Conservation (phyloP, 2,329 filamentous ascomycete species). For the Cucurbitaria berberidis region DNA sequence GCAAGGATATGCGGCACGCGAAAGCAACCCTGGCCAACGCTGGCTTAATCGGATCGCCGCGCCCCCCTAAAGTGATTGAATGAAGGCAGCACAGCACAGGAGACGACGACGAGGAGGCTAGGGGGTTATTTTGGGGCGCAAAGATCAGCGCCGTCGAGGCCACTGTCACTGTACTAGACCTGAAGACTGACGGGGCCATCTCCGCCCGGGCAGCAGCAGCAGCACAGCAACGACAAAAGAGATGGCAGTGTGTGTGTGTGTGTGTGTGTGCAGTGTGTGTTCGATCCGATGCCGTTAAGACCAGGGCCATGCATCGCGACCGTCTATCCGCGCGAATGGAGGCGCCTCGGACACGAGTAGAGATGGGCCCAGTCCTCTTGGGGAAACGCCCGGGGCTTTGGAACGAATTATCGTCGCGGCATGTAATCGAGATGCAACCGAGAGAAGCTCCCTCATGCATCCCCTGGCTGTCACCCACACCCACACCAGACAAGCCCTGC, state of each 20-base stretch:
- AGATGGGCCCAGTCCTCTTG: constrained; percentile 25
- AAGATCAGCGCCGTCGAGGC: constrained; percentile 12
- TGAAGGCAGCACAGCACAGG: constrained; percentile 10
- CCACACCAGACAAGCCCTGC: no score
- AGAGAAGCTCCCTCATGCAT: constrained; percentile 23
- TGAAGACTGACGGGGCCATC: constrained; percentile 11
- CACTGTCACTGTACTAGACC: constrained; percentile 1
- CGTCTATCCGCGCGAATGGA: constrained; percentile 27
- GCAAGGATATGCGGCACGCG: constrained; percentile 32
- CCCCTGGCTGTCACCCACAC: constrained; percentile 18
- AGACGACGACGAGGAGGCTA: no score
- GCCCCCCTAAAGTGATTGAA: no score
- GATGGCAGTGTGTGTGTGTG: no score
- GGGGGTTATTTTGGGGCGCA: constrained; percentile 3
- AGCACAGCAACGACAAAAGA: no score
- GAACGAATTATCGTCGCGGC: constrained; percentile 27
- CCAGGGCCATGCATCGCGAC: constrained; percentile 28
- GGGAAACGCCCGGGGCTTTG: constrained; percentile 22
- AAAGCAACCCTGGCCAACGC: constrained; percentile 19
- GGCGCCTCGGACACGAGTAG: constrained; percentile 24
- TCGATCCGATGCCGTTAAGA: constrained; percentile 35
- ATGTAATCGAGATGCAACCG: constrained; percentile 38
- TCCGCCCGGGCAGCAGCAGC: constrained; percentile 18
- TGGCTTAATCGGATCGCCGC: constrained; percentile 25
- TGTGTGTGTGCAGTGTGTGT: no score